Evolutionary conservation across 176 grass and related monocot genomes (phyloP).

Genomic region (Neostapfia colusana): DNA sequence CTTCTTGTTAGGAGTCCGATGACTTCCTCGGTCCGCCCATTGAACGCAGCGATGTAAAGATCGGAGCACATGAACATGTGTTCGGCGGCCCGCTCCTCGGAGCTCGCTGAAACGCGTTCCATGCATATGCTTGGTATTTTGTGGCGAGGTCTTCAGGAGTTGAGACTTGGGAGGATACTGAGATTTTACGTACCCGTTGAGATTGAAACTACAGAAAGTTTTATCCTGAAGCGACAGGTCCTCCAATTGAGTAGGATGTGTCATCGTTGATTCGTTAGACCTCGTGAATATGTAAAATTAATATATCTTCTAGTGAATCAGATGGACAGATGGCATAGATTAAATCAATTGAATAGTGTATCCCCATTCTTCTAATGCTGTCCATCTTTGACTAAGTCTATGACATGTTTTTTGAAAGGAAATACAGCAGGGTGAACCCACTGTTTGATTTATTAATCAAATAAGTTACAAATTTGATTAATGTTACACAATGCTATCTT

Average conservation of each 20-base stretch:
- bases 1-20: not conserved
- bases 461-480: too few relatives aligned
- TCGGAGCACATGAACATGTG: constrained; percentile 26
- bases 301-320: not conserved
- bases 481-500: too few relatives aligned
- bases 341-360: too few relatives aligned
- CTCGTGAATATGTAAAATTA: not conserved
- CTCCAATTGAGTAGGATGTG: not conserved
- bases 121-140: not conserved
- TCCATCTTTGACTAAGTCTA: too few relatives aligned
- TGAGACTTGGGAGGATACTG: too few relatives aligned
- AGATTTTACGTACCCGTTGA: not conserved
- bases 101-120: not conserved
- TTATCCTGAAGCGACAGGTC: too few relatives aligned
- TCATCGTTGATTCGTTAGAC: not conserved
- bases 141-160: not conserved
- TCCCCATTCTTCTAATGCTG: too few relatives aligned
- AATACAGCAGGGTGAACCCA: too few relatives aligned
- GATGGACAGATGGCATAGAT: not conserved
- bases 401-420: too few relatives aligned
- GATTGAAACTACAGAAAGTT: not conserved
- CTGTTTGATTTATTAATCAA: too few relatives aligned
- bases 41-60: constrained; percentile 19
- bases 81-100: not conserved
- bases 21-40: not conserved